These are phyloP conservation scores for Pyropia haitanensis DNA, from an alignment of 23 red algal species.

Conservation along the genomic window DNA sequence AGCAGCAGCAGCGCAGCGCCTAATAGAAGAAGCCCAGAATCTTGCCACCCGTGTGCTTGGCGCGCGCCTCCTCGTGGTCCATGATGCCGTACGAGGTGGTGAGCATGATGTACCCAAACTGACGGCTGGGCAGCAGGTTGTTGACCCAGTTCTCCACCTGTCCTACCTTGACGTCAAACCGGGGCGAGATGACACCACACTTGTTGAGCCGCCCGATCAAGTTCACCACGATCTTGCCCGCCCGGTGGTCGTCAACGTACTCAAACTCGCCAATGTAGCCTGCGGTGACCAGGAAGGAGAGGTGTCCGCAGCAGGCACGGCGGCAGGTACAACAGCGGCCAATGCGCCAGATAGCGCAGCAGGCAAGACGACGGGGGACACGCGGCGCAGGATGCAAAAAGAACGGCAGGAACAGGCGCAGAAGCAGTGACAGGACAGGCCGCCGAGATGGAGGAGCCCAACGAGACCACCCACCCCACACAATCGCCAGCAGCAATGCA, in stretches of 20 bases:
- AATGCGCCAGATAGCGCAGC: not conserved
- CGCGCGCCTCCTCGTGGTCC: constrained; percentile 91
- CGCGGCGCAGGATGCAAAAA: not conserved
- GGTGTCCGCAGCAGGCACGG: not conserved
- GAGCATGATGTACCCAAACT: constrained; percentile 87
- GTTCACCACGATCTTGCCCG: constrained; percentile 93
- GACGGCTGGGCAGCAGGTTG: constrained; percentile 80
- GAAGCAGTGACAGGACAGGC: not conserved
- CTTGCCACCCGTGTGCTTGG: constrained; percentile 92
- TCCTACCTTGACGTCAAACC: constrained; percentile 70
- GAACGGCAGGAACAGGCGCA: not conserved
- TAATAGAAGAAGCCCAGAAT: constrained; percentile 93
- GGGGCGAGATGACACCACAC: constrained; percentile 86
- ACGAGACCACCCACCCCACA: too few relatives aligned
- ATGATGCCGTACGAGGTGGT: constrained; percentile 94
- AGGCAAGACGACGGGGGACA: not conserved
- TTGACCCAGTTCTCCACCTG: constrained; percentile 94
- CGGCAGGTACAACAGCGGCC: not conserved
- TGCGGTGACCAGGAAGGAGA: not conserved
- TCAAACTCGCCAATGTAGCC: constrained; percentile 99
- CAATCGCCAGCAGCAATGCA: too few relatives aligned
- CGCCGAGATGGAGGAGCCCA: too few relatives aligned
- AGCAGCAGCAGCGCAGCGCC: not conserved
- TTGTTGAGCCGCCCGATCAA: constrained; percentile 99
- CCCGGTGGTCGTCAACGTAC: constrained; percentile 86